Evolutionary conservation across 768 basidiomycete genomes (phyloP).

Genomic region (Psilocybe sp.): DNA sequence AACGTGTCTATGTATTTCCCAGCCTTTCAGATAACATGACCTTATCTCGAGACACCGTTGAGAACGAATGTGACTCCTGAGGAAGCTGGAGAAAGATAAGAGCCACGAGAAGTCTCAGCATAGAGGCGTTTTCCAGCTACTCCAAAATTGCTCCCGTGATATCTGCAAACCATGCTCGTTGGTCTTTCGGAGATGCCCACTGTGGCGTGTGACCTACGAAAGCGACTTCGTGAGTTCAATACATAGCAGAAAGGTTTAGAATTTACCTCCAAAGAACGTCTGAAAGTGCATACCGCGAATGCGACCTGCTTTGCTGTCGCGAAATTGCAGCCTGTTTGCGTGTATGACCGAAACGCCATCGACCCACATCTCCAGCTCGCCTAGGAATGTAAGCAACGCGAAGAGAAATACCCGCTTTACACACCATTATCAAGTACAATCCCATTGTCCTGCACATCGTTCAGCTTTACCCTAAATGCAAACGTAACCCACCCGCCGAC

Average conservation of each 20-base stretch:
- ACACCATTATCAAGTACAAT: slow-evolving; percentile 33
- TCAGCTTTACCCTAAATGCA: slow-evolving; percentile 68
- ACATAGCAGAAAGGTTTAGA: background rate
- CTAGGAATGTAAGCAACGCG: slow-evolving; percentile 25
- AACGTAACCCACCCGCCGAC: slow-evolving; percentile 58
- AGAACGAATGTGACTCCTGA: no score
- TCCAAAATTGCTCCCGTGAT: slow-evolving; percentile 41
- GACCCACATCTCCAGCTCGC: slow-evolving; percentile 65
- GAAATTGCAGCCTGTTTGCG: slow-evolving; percentile 46
- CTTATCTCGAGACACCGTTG: no score
- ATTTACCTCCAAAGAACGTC: slow-evolving; percentile 75
- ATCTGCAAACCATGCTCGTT: slow-evolving; percentile 58
- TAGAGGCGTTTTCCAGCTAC: background rate
- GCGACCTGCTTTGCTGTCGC: slow-evolving; percentile 36
- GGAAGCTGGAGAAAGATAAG: no score
- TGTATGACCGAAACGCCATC: slow-evolving; percentile 57
- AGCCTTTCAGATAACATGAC: no score
- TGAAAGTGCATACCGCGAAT: slow-evolving; percentile 73
- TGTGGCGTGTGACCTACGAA: slow-evolving; percentile 45
- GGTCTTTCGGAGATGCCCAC: slow-evolving; percentile 61
- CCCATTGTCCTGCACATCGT: slow-evolving; percentile 54
- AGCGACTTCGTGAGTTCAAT: background rate
- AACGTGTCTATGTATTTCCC: no score
- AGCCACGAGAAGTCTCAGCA: no score
- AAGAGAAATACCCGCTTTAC: background rate